Evolutionary conservation across 2,329 filamentous ascomycete species (phyloP).

Genomic region (Beauveria medogensis): DNA sequence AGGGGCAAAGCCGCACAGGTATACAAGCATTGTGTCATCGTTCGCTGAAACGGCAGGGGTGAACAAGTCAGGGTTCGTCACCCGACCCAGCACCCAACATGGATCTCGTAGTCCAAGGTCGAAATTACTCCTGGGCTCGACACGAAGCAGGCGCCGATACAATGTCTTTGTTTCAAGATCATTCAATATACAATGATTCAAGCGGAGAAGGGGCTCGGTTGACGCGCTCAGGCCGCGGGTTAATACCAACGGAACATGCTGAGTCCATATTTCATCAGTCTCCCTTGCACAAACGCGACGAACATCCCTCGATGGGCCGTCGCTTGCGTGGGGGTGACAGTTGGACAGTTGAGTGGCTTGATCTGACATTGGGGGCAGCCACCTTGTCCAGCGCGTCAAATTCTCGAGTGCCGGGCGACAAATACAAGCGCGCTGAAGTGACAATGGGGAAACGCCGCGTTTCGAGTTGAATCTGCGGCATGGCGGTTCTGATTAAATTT

Average conservation of each 20-base stretch:
- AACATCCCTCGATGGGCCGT: neutral
- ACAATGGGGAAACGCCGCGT: neutral
- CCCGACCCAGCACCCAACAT: neutral
- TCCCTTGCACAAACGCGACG: neutral
- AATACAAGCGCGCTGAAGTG: neutral
- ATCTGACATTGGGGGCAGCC: neutral
- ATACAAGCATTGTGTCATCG: conserved; percentile 1
- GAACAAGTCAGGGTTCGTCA: neutral
- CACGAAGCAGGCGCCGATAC: neutral
- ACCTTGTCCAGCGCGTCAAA: neutral
- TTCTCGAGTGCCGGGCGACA: neutral
- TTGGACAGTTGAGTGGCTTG: neutral
- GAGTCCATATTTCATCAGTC: neutral
- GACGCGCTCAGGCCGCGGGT: neutral
- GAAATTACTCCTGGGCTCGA: neutral
- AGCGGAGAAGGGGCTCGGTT: neutral
- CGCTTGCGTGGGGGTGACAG: neutral
- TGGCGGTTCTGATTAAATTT: neutral
- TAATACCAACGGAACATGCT: too few relatives aligned
- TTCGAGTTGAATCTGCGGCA: neutral
- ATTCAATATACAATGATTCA: neutral
- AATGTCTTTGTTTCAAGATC: neutral
- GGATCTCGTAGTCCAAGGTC: neutral
- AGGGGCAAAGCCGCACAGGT: neutral
- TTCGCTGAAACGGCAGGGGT: conserved; percentile 2